Base-by-base conservation (phyloP, 495 filamentous ascomycete species). In the Hypoxylon perforatum region DNA sequence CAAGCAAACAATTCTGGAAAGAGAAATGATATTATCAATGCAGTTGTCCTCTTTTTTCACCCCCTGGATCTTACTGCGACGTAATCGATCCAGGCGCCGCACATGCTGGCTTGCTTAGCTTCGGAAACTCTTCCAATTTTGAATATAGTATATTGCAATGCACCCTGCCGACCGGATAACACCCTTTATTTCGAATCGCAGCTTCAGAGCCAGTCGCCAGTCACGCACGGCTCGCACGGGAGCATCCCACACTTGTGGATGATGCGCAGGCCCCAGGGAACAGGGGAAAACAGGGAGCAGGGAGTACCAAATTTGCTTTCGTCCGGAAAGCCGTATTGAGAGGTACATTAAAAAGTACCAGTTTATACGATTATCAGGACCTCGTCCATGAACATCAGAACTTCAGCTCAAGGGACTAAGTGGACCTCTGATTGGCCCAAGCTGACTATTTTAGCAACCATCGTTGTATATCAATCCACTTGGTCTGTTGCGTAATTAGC, bases 41-140 rank as follows among this genome's bases (percentile, higher is more conserved):
- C 58, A 45, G 46, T 57, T 36, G 23, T 50, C 52, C 52, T 33
- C 30, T 33, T 33, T 33, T 62, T 49, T 59, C 12, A 41, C 12
- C 65, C 65, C 65, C 65, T 69, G 60, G 60, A 69, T 69, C 60
- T 69, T 69, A 51, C 56, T 69, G 65, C 65, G 50, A 63, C 65
- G 65, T 69, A 69, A 69, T 63, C 65, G 60, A 69, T 61, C 65
- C 50, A 53, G 65, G 55, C 60, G 60, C 65, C 56, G 61, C 58
- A 61, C 50, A 62, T 58, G 65, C 60, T 69, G 65, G 59, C 50
- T 45, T 56, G 49, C 39, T 64, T 69, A 69, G 65, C 65, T 69
- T 56, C 65, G 65, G 65, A 52, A 63, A 54, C 62, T 62, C 58
- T 70, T 70, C 67, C 67, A 59, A 64, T 63, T 69, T 69, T 36